Evolutionary conservation across 805 yeast species (phyloP), one percentile per base, ranked within the genome.

Genomic region (Yarrowia alimentaria): DNA sequence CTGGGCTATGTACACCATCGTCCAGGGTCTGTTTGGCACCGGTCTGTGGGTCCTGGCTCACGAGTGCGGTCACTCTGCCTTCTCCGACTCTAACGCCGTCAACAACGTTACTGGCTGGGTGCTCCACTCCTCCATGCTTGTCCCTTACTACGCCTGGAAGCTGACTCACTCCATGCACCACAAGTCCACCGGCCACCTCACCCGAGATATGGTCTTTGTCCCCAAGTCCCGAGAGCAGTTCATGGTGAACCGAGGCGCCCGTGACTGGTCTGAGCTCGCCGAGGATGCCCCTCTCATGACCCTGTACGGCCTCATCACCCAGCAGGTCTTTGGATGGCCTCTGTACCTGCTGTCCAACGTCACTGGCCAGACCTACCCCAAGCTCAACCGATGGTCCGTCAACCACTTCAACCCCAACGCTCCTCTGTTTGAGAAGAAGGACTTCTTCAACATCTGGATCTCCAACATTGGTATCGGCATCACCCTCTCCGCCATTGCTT

Each of bases 21-120:
- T 69, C 35, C 77, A 78, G 59, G 88, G 91, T 21, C 69, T 85
- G 51, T 77, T 83, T 54, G 81, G 81, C 53, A 81, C 89, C 22
- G 95, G 95, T 38, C 50, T 82, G 42, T 86, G 95, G 95, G 83
- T 86, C 43, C 63, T 86, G 69, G 93, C 94, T 49, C 95, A 86
- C 68, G 95, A 86, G 68, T 86, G 95, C 73, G 95, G 95, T 55
- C 95, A 86, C 66, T 83, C 80, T 59, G 95, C 95, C 17, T 87
- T 87, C 67, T 75, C 83, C 30, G 85, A 83, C 60, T 81, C 80
- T 63, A 80, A 79, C 30, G 67, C 74, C 70, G 80, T 85, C 57
- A 85, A 87, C 67, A 91, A 87, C 67, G 67, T 78, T 30, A 83
- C 82, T 35, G 95, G 95, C 37, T 86, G 94, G 94, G 65, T 83